phyloP scores from a whole-genome alignment of 495 filamentous ascomycete genomes.

The Sordaria brevicollis region DNA sequence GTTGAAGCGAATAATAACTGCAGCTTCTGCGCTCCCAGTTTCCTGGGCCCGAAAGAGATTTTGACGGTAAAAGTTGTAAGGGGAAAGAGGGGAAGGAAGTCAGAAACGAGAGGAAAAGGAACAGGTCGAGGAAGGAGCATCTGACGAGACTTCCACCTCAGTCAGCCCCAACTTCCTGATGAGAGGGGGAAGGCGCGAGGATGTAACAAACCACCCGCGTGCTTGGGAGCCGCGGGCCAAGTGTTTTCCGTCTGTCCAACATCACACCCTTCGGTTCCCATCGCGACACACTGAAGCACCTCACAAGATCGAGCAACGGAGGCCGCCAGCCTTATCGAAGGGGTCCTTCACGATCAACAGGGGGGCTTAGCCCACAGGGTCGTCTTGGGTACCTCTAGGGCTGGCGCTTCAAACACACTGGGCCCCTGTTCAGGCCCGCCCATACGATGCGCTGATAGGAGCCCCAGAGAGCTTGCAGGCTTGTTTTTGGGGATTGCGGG shows the following conservation, averaged over 20 bases:
- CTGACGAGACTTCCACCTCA: neutral
- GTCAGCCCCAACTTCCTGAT: neutral
- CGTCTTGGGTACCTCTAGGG: neutral
- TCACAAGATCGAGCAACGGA: neutral
- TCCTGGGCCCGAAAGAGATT: neutral
- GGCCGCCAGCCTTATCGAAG: neutral
- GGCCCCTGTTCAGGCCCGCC: neutral
- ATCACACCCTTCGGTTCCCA: neutral
- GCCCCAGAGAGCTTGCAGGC: neutral
- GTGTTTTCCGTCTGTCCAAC: neutral
- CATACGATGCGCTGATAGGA: neutral
- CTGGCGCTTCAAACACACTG: neutral
- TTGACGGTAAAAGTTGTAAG: neutral
- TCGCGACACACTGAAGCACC: neutral
- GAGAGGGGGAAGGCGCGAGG: neutral
- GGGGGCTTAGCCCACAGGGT: neutral
- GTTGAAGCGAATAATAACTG: neutral
- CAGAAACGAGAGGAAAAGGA: neutral
- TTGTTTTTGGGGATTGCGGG: neutral
- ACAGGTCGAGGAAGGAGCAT: neutral
- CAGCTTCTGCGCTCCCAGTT: neutral
- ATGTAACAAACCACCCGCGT: neutral
- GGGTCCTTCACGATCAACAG: neutral
- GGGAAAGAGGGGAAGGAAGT: neutral
- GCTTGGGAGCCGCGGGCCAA: neutral